Evolutionary conservation across 192 early-diverging fungal species (phyloP).

Genomic region (Backusella morwellensis): DNA sequence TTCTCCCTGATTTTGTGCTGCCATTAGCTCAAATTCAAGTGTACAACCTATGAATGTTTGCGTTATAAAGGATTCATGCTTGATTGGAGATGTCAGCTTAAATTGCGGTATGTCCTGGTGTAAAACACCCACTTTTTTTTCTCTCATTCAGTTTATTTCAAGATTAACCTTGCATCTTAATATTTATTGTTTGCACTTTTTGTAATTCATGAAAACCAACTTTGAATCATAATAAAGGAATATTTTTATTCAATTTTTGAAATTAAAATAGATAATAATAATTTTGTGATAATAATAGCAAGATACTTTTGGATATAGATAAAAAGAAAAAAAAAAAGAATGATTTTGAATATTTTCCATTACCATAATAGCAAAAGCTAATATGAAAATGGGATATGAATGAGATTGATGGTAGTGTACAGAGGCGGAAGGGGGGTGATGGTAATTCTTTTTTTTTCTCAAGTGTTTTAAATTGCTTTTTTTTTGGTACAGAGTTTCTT

Average conservation of each 20-base stretch:
- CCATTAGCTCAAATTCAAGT: background rate
- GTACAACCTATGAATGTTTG: background rate
- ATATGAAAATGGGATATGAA: background rate
- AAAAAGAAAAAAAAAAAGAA: background rate
- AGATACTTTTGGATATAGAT: conserved; percentile 4
- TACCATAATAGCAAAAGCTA: background rate
- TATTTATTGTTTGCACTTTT: background rate
- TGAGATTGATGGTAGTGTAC: background rate
- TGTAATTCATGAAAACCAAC: background rate
- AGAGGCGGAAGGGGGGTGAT: background rate
- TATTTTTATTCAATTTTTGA: conserved; percentile 5
- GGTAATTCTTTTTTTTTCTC: conserved; percentile 3
- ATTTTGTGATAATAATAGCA: conserved; percentile 8
- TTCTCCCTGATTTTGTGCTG: background rate
- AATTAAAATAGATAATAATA: conserved; percentile 3
- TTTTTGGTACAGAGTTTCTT: background rate
- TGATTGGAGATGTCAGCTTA: background rate
- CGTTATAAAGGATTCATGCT: background rate
- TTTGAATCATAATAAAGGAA: background rate
- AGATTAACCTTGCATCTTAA: background rate
- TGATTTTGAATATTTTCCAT: background rate
- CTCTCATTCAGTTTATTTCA: background rate
- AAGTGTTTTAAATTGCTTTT: background rate
- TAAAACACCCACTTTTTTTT: background rate
- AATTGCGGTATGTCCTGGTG: background rate